phyloP scores from a whole-genome alignment of 148 eudicot species.

The Rhododendron molle region DNA sequence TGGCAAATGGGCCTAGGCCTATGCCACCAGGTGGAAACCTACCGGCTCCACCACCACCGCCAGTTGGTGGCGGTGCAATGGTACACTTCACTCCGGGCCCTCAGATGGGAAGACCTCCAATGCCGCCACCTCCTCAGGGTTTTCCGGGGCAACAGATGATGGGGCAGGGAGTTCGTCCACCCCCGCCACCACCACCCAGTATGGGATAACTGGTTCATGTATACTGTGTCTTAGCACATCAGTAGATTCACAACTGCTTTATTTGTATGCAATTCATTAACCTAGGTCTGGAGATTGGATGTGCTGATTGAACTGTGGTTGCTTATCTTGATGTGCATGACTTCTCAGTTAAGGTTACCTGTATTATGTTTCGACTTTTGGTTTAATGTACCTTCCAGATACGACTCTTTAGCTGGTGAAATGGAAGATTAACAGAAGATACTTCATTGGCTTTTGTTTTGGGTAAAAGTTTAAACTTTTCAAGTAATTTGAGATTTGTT shows the following conservation, averaged over 20 bases:
- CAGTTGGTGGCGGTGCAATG: conserved; percentile 61
- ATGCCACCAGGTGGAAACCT: conserved; percentile 79
- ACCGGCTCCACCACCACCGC: conserved; percentile 76
- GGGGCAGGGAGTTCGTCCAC: conserved; percentile 46
- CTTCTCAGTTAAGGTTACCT: background rate
- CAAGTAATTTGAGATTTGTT: background rate
- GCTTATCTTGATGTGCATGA: background rate
- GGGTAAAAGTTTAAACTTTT: background rate
- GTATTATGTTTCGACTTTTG: background rate
- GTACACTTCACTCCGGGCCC: conserved; percentile 62
- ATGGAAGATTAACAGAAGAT: background rate
- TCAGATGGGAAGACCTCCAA: conserved; percentile 61
- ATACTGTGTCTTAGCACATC: background rate
- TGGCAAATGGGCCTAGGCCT: conserved; percentile 82
- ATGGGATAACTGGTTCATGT: conserved; percentile 31
- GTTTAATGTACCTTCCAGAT: background rate
- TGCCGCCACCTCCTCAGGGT: conserved; percentile 70
- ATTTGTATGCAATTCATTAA: background rate
- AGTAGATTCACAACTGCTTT: background rate
- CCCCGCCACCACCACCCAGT: conserved; percentile 76
- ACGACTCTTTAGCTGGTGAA: background rate
- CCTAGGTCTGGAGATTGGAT: background rate
- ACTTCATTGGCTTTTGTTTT: background rate
- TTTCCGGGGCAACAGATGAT: conserved; percentile 73
- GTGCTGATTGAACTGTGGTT: background rate